Evolutionary conservation across 768 basidiomycete species (phyloP).

Genomic region (Tricholoma terreum): DNA sequence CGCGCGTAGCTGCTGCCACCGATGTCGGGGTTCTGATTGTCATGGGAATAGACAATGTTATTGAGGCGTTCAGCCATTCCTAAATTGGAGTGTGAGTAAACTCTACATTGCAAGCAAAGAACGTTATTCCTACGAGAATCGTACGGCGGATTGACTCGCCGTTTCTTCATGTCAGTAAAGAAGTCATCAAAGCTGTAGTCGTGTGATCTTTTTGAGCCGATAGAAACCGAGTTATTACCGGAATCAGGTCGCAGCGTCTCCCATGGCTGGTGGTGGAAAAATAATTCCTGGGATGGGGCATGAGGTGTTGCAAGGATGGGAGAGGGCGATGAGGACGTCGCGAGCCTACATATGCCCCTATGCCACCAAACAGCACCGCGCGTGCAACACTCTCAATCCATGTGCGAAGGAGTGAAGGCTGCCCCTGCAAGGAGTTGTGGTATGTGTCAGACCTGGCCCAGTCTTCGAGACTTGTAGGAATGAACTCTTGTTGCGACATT

Average conservation of each 20-base stretch:
- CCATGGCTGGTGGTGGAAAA: slow-evolving; percentile 57
- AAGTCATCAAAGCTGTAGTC: slow-evolving; percentile 78
- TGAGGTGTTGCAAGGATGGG: slow-evolving; percentile 52
- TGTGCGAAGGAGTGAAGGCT: slow-evolving; percentile 60
- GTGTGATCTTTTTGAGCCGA: slow-evolving; percentile 66
- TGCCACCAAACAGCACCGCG: slow-evolving; percentile 55
- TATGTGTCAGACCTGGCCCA: slow-evolving; percentile 55
- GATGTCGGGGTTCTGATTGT: slow-evolving; percentile 20
- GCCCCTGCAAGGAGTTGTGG: slow-evolving; percentile 48
- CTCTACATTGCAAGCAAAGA: slow-evolving; percentile 7
- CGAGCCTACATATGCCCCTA: slow-evolving; percentile 45
- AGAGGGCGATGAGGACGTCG: slow-evolving; percentile 57
- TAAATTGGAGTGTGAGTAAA: slow-evolving; percentile 30
- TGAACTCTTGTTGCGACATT: slow-evolving; percentile 8
- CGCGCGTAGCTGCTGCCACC: too few relatives aligned
- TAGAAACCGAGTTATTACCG: slow-evolving; percentile 31
- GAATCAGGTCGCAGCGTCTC: slow-evolving; percentile 47
- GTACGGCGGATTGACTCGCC: slow-evolving; percentile 81
- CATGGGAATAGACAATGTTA: slow-evolving; percentile 47
- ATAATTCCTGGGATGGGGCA: slow-evolving; percentile 41
- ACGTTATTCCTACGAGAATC: slow-evolving; percentile 67
- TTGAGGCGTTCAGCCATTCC: slow-evolving; percentile 88
- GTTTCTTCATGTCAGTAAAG: slow-evolving; percentile 89
- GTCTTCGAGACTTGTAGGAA: slow-evolving; percentile 24
- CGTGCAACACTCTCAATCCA: slow-evolving; percentile 73